phyloP scores from a whole-genome alignment of 2,329 filamentous ascomycete genomes.

The Colletotrichum shisoi region DNA sequence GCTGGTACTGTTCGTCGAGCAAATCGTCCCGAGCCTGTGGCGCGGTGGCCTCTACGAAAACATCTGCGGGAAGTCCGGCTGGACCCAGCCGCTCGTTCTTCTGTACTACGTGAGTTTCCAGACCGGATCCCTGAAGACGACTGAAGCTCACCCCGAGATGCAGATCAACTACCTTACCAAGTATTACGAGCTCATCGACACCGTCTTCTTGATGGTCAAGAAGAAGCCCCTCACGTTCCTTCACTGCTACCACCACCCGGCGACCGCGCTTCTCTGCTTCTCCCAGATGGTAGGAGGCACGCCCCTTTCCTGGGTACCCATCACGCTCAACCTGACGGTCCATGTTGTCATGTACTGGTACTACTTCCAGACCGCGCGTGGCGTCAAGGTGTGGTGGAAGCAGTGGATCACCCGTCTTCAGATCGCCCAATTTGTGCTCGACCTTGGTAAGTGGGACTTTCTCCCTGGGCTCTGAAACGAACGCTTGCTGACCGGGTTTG shows the following conservation, averaged over 20 bases:
- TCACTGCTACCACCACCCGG: conserved; percentile 91
- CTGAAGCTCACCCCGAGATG: conserved; percentile 47
- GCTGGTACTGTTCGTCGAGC: conserved; percentile 79
- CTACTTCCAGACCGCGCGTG: conserved; percentile 91
- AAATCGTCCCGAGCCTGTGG: conserved; percentile 76
- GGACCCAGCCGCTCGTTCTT: conserved; percentile 82
- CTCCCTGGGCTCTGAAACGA: not conserved
- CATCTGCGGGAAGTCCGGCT: conserved; percentile 77
- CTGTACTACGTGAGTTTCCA: conserved; percentile 78
- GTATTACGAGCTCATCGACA: conserved; percentile 86
- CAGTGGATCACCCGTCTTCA: conserved; percentile 92
- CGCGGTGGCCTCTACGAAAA: conserved; percentile 79
- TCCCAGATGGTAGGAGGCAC: conserved; percentile 85
- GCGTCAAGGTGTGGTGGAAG: conserved; percentile 93
- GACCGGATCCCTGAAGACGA: not conserved
- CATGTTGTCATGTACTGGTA: conserved; percentile 98
- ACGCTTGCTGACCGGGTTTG: conserved; percentile 14
- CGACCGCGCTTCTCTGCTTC: conserved; percentile 88
- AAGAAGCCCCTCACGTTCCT: conserved; percentile 95
- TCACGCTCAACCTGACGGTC: conserved; percentile 81
- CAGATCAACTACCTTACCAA: conserved; percentile 92
- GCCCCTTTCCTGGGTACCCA: conserved; percentile 84
- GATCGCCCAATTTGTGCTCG: conserved; percentile 88
- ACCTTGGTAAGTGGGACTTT: conserved; percentile 71
- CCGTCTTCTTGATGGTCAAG: conserved; percentile 88